Evolutionary conservation across 2,329 filamentous ascomycete genomes (phyloP).

Genomic region (Ophiostoma himal-ulmi): DNA sequence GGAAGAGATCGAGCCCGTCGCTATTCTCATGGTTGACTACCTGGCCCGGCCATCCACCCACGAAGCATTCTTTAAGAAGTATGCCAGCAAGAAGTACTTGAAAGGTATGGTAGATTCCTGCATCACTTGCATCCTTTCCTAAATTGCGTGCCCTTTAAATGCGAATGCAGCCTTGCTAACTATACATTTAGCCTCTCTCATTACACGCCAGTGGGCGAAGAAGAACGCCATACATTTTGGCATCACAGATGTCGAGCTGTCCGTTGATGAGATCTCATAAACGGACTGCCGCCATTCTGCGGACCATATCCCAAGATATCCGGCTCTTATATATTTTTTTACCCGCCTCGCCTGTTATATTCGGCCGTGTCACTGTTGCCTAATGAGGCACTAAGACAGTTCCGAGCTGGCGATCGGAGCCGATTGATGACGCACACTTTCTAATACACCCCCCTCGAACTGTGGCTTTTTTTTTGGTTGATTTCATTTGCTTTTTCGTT

Average conservation of each 20-base stretch:
- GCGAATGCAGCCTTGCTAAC: slow-evolving; percentile 2
- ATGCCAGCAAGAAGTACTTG: slow-evolving; percentile 97
- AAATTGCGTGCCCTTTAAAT: neutral
- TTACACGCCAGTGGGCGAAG: slow-evolving; percentile 91
- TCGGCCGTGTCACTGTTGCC: slow-evolving; percentile 4
- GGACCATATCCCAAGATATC: neutral
- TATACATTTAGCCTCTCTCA: slow-evolving; percentile 64
- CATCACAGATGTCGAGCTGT: slow-evolving; percentile 45
- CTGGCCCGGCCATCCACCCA: slow-evolving; percentile 83
- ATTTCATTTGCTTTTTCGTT: slow-evolving; percentile 1
- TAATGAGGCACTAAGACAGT: neutral
- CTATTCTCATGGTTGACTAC: slow-evolving; percentile 94
- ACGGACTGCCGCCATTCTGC: neutral
- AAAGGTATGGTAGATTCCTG: slow-evolving; percentile 62
- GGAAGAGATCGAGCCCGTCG: slow-evolving; percentile 86
- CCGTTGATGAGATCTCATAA: slow-evolving; percentile 44
- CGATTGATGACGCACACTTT: slow-evolving; percentile 2
- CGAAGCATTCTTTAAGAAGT: slow-evolving; percentile 99
- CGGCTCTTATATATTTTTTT: neutral
- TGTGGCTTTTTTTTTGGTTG: slow-evolving; percentile 7
- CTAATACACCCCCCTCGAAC: slow-evolving; percentile 7
- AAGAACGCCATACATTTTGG: slow-evolving; percentile 59
- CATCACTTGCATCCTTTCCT: neutral
- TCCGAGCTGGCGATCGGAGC: neutral
- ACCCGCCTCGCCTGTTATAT: neutral